Evolutionary conservation across 148 eudicot species (phyloP).

Genomic region (Gaultheria prostrata): DNA sequence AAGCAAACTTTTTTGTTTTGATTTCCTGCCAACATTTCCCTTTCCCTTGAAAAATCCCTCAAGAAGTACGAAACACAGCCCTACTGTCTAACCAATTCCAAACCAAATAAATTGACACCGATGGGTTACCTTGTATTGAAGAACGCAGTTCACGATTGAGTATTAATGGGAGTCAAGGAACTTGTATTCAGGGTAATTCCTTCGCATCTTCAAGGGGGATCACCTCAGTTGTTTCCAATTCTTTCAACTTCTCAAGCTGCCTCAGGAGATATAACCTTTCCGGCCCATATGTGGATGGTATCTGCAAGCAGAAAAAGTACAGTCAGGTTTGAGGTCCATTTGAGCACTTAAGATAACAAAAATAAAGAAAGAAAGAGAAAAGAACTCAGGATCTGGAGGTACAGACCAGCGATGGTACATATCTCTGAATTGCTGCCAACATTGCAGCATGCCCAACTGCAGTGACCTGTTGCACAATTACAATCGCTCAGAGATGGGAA

Average conservation of each 20-base stretch:
- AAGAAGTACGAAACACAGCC: background rate
- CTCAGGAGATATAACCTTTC: constrained; percentile 78
- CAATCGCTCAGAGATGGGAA: background rate
- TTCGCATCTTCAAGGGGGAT: constrained; percentile 48
- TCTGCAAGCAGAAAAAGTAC: constrained; percentile 38
- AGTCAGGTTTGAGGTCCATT: background rate
- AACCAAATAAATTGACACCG: constrained; percentile 18
- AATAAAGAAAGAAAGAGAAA: background rate
- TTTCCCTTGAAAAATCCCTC: background rate
- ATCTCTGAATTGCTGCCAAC: constrained; percentile 96
- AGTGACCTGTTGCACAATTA: constrained; percentile 66
- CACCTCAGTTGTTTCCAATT: constrained; percentile 50
- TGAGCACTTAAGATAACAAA: background rate
- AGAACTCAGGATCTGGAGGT: background rate
- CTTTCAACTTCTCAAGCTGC: constrained; percentile 92
- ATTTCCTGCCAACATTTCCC: background rate
- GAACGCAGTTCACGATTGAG: background rate
- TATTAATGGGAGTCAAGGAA: background rate
- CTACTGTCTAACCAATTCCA: constrained; percentile 18
- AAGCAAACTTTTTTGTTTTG: background rate
- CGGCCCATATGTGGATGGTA: constrained; percentile 90
- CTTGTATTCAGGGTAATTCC: constrained; percentile 30
- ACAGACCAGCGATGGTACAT: constrained; percentile 79
- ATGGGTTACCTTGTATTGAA: background rate
- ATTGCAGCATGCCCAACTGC: constrained; percentile 99